A percentile compares a stretch with the other conserved stretches of the same genome.
Conservation (phyloP, 257 asterid species). For the Solanum medicagineum region DNA sequence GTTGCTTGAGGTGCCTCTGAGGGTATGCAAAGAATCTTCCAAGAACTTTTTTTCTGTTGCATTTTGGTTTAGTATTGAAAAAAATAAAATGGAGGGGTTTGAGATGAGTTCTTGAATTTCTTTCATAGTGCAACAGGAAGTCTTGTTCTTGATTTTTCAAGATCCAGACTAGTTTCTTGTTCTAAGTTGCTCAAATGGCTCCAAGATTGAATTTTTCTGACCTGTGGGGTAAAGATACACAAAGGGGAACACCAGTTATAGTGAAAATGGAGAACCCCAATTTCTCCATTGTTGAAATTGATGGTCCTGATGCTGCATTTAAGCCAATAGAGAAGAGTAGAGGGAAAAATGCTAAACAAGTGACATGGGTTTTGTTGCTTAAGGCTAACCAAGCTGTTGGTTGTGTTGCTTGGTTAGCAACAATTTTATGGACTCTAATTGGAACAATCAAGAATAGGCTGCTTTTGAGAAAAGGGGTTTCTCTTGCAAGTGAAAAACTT, state of each 20-base stretch:
- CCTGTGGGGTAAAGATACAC: conserved; percentile 31
- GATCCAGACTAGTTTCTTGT: not conserved
- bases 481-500: conserved; percentile 47
- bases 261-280: conserved; percentile 58
- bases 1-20: conserved; percentile 26
- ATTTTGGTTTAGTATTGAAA: not conserved
- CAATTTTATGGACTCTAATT: conserved; percentile 25
- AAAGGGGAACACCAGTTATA: conserved; percentile 45
- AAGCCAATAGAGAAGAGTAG: conserved; percentile 50
- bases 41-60: not conserved
- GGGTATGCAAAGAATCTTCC: conserved; percentile 41
- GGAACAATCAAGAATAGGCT: conserved; percentile 35
- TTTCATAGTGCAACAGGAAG: not conserved
- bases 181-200: conserved; percentile 28
- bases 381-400: conserved; percentile 61
- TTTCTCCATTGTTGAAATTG: conserved; percentile 62
- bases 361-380: conserved; percentile 54
- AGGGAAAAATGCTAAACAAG: conserved; percentile 57
- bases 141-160: not conserved
- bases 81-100: not conserved
- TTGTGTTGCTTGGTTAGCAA: conserved; percentile 43
- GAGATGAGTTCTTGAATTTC: conserved; percentile 6
- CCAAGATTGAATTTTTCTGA: conserved; percentile 41
- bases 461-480: conserved; percentile 35
- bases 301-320: conserved; percentile 59